These are phyloP conservation scores for Croton setiger DNA, from an alignment of 441 rosid species.

Conservation along the genomic window DNA sequence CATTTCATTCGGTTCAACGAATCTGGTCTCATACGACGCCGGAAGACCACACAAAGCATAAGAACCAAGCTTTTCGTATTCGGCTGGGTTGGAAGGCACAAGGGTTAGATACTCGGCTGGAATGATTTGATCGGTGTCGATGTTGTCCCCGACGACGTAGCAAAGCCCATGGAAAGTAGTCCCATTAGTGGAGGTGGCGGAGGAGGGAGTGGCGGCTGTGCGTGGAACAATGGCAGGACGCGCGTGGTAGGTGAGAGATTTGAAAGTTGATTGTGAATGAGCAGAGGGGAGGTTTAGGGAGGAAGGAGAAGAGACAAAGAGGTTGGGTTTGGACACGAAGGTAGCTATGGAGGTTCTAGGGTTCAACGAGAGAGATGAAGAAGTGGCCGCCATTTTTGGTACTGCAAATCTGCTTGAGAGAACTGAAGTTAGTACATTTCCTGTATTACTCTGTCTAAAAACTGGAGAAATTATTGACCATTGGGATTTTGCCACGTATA, in stretches of 20 bases:
- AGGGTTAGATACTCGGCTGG: conserved; percentile 88
- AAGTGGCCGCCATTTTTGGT: conserved; percentile 26
- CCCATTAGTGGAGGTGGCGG: conserved; percentile 22
- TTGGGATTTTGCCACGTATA: not conserved
- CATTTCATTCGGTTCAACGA: conserved; percentile 44
- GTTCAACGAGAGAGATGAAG: conserved; percentile 7
- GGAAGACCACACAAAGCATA: conserved; percentile 85
- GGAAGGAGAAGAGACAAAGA: conserved; percentile 10
- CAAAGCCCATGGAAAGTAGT: conserved; percentile 56
- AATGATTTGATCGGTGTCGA: conserved; percentile 90
- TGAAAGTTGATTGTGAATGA: conserved; percentile 14
- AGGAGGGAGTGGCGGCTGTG: conserved; percentile 20
- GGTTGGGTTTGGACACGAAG: conserved; percentile 16
- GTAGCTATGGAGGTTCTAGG: conserved; percentile 7
- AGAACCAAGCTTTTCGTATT: conserved; percentile 82
- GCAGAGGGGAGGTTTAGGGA: conserved; percentile 22
- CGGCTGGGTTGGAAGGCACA: conserved; percentile 82
- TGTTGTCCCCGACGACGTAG: conserved; percentile 86
- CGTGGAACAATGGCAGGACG: conserved; percentile 2
- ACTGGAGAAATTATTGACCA: not conserved
- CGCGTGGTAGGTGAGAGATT: conserved; percentile 22
- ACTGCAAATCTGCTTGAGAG: too few species aligned
- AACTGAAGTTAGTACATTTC: too few species aligned
- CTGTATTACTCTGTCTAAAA: not conserved
- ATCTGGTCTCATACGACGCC: conserved; percentile 51